Evolutionary conservation across 495 filamentous ascomycete genomes (phyloP).

Genomic region (Lichina pygmaea): DNA sequence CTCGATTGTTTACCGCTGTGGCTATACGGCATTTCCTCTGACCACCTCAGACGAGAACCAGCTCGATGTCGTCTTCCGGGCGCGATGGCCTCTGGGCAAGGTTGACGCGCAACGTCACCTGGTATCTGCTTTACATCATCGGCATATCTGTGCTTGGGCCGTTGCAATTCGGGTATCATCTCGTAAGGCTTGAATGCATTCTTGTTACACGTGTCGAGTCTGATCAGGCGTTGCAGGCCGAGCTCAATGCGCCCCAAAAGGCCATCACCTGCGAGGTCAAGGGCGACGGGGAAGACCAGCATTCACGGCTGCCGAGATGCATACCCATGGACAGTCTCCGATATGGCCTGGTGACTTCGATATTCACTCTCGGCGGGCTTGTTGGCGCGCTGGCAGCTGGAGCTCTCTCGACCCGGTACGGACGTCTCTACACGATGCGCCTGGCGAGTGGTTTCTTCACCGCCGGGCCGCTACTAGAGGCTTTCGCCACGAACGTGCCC

Average conservation of each 20-base stretch:
- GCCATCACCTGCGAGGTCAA: constrained; percentile 59
- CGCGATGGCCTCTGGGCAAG: no score
- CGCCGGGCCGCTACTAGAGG: constrained; percentile 47
- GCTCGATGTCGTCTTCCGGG: no score
- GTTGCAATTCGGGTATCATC: constrained; percentile 79
- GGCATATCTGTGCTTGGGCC: constrained; percentile 46
- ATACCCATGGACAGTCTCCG: constrained; percentile 53
- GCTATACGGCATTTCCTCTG: no score
- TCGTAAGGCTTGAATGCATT: constrained; percentile 24
- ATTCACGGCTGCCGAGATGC: constrained; percentile 33
- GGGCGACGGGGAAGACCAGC: constrained; percentile 7
- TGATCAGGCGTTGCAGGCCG: constrained; percentile 28
- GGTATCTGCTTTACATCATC: constrained; percentile 37
- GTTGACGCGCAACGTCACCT: constrained; percentile 19
- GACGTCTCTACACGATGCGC: constrained; percentile 45
- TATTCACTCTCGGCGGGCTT: constrained; percentile 79
- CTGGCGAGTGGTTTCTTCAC: constrained; percentile 49
- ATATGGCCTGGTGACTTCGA: constrained; percentile 61
- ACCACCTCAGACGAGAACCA: no score
- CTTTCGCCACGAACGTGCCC: constrained; percentile 35
- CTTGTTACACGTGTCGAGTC: neutral
- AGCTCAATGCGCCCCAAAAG: constrained; percentile 81
- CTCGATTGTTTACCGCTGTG: no score
- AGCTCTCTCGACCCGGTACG: constrained; percentile 40
- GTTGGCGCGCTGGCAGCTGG: constrained; percentile 57